phyloP scores from a whole-genome alignment of 331 rosid species.

The Rhamnella rubrinervis region DNA sequence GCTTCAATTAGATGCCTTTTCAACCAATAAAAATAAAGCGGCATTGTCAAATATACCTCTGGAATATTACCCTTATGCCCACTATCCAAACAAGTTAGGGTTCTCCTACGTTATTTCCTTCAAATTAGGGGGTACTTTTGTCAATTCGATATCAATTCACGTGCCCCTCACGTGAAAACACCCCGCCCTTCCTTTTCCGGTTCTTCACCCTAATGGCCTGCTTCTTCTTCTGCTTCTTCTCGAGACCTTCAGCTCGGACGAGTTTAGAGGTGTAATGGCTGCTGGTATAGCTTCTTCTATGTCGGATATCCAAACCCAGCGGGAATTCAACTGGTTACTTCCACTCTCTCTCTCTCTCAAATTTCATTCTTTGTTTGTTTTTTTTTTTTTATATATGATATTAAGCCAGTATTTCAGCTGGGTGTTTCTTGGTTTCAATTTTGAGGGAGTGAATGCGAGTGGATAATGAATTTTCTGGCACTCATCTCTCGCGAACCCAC shows the following conservation, averaged over 20 bases:
- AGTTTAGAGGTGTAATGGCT: slow-evolving; percentile 28
- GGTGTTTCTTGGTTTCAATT: slow-evolving; percentile 5
- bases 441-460: not conserved
- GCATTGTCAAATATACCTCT: slow-evolving; percentile 26
- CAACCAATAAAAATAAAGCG: not conserved
- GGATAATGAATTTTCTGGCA: too few relatives aligned
- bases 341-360: not conserved
- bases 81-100: not conserved
- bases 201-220: not conserved
- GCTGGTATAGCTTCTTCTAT: slow-evolving; percentile 19
- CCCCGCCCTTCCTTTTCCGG: not conserved
- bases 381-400: not conserved
- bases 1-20: slow-evolving; percentile 5
- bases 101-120: not conserved
- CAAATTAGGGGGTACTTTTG: not conserved
- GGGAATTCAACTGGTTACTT: slow-evolving; percentile 55
- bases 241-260: not conserved
- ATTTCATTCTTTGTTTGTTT: not conserved
- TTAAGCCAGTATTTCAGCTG: not conserved
- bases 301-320: slow-evolving; percentile 26
- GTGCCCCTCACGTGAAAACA: not conserved
- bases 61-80: slow-evolving; percentile 51
- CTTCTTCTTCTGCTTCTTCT: not conserved
- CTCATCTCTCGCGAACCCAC: not conserved
- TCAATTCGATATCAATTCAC: too few relatives aligned